A percentile compares a stretch with the other conserved stretches of the same genome.
phyloP scores from a whole-genome alignment of 768 basidiomycete genomes.

The Lactarius quietus region DNA sequence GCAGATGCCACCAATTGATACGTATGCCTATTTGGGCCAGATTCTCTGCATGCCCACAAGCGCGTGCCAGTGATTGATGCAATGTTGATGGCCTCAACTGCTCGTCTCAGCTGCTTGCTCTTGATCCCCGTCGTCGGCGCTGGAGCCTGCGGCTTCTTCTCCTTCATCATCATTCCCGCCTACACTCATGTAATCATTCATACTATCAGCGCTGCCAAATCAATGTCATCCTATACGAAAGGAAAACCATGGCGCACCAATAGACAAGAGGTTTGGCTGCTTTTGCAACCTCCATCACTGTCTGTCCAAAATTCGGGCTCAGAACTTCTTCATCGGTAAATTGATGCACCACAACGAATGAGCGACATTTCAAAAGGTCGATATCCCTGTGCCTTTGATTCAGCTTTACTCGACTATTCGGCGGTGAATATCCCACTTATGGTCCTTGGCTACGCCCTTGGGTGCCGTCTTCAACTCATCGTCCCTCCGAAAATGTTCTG shows the following conservation, averaged over 20 bases:
- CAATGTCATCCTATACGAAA: background rate
- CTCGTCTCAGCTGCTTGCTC: background rate
- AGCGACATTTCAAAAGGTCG: conserved; percentile 82
- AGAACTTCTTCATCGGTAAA: conserved; percentile 44
- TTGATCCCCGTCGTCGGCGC: conserved; percentile 9
- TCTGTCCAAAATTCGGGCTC: conserved; percentile 38
- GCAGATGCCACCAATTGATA: background rate
- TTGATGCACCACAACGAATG: conserved; percentile 60
- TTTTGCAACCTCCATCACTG: conserved; percentile 35
- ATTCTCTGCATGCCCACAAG: background rate
- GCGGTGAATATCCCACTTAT: conserved; percentile 47
- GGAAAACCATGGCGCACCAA: background rate
- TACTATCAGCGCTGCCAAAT: conserved; percentile 6
- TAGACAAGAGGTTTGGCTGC: conserved; percentile 44
- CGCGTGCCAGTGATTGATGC: background rate
- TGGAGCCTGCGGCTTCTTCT: conserved; percentile 3
- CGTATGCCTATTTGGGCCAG: background rate
- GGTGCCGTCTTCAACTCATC: conserved; percentile 90
- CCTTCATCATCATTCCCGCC: conserved; percentile 18
- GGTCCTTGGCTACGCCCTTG: conserved; percentile 82
- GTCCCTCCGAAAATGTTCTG: conserved; percentile 77
- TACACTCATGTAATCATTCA: conserved; percentile 27
- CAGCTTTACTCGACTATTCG: background rate
- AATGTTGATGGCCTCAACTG: background rate
- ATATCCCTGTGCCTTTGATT: conserved; percentile 60